Base-by-base conservation (phyloP, 345 rosid species). In the Ceriops decandra region DNA sequence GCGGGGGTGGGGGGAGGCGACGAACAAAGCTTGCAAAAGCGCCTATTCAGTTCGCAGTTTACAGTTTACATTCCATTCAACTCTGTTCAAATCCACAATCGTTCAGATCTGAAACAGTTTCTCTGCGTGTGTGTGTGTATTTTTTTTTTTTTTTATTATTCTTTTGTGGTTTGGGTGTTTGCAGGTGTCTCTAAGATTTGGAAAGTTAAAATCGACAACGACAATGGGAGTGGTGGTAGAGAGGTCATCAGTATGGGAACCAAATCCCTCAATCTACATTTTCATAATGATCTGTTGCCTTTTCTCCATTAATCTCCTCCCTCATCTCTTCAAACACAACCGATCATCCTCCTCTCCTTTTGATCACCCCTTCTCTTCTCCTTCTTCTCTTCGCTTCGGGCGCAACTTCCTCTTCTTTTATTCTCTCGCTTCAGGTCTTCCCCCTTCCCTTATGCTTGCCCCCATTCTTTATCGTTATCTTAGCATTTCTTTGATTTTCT, bases 351-450 rank as follows among this genome's bases (percentile, higher is more conserved):
- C 81, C 57, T 66, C 87, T 53, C 72, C 65, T 51, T 83, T 87
- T 63, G 92, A 90, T 62, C 85, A 82, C 22, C 65, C 78, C 21
- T 65, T 77, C 52, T 26, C 62, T 33, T 79, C 90, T 49, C 73
- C 91, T 51, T 77, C 82, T 51, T 73, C 86, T 64, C 74, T 72
- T 31, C 84, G 85, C 5, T 90, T 86, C 79, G 95, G 84, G 57
- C 86, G 88, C 22, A 78, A 81, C 77, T 90, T 91, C 78, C 80
- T 95, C 64, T 52, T 86, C 72, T 64, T 89, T 59, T 89, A 81
- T 75, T 82, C 88, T 53, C 85, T 93, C 74, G 88, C 95, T 62
- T 85, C 98, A 81, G 96, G 98, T 91, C 47, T 6, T 1, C 31
- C 22, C 52, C 30, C 7, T 60, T 63, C 32, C 60, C 10, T 62